Base-by-base conservation (phyloP, 768 basidiomycete species). In the Saitozyma podzolica region DNA sequence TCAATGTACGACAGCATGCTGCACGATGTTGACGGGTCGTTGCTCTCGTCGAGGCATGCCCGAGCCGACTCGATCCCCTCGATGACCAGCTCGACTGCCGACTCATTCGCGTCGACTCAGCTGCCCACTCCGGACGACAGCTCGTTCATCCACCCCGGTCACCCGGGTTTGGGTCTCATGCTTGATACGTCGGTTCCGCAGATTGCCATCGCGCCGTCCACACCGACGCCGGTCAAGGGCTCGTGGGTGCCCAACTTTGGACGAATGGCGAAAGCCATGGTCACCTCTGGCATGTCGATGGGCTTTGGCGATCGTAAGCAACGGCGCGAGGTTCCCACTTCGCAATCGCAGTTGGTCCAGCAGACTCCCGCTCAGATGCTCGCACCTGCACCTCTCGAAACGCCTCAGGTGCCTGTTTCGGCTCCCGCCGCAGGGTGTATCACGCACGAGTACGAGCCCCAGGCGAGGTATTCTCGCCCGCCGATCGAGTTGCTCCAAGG, bases 241-340 rank as follows among this genome's bases (percentile, higher is more conserved):
- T 73, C 69, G 58, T 75, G 74, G 74, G 65, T 71, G 10, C 67
- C 70, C 1, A 62, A 67, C 40, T 63, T 71, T 50, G 67, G 69
- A 14, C 73, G 72, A 55, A 63, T 75, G 56, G 70, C 74, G 13
- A 73, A 70, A 56, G 74, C 72, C 4, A 64, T 75, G 8, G 65
- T 73, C 8, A 56, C 61, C n/a, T 60, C 68, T 53, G 69, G 67
- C 13, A 66, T 66, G 53, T 58, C 57, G 49, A 68, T 68, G 47
- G 62, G 62, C 40, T 63, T 67, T 48, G 67, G 58, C 9, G 69
- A 50, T 29, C 29, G 29, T 5, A 29, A 29, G 29, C 29, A 29
- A 5, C 29, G 29, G 2, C 29, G 29, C 29, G 29, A 29, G 29
- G 29, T 29, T 2, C 29, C 29, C 29, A 29, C 29, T 29, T 13